Evolutionary conservation across 495 filamentous ascomycete species (phyloP), one percentile per base, ranked within the genome.

Genomic region (Penicillium alfredii): DNA sequence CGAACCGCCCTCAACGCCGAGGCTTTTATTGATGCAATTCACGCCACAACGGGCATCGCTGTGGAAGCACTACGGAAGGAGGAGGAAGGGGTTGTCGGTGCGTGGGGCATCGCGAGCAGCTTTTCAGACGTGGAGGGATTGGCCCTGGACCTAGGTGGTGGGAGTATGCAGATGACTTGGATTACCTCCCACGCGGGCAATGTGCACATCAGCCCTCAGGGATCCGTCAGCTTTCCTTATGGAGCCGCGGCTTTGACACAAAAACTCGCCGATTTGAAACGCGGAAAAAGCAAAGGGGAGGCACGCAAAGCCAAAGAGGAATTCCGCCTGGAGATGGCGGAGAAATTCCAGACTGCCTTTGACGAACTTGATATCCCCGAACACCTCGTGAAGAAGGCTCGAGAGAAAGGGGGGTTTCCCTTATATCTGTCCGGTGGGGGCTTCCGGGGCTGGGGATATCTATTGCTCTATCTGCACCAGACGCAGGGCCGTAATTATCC

Each of bases 101-200:
- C 88, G 2, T 76, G 86, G 69, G 89, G 89, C 1, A 80, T 92
- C 13, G 79, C 87, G 18, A 88, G 84, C 43, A 82, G 81, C 8
- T 81, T 89, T 34, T 62, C 64, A 6, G 53, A 72, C 18, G 78
- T 86, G 3, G 61, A 70, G 33, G 83, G 86, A 0, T 61, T 96
- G 13, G 82, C 90, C 13, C 82, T 96, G 60, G 89, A 96, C 53
- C 73, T 96, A 0, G 89, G 89, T 2, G 89, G 89, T 2, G 89
- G 89, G 1, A 93, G 86, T 47, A 85, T 87, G 35, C 89, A 96
- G 62, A 79, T 95, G 64, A 87, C 84, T 5, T 94, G 87, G 73
- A 71, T 94, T 53, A 66, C 80, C 31, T 77, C 81, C 1, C 54
- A 65, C 9, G 43, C 63, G 1, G 77, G 74, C 4, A 45, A 66